phyloP scores from a whole-genome alignment of 164 flowering plant species.

The Vitis rupestris region DNA sequence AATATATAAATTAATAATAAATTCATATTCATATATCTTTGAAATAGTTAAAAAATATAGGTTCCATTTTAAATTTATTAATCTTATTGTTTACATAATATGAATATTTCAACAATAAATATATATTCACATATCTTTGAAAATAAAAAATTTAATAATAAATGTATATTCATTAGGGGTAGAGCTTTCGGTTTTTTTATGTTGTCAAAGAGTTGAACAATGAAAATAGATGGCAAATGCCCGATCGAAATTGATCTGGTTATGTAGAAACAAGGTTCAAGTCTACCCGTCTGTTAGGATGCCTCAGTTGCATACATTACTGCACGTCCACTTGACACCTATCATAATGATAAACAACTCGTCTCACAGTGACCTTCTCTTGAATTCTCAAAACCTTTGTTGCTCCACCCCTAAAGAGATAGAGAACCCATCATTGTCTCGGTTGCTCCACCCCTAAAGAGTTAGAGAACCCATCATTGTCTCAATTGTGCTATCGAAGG shows the following conservation, averaged over 20 bases:
- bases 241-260: background rate
- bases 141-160: too few relatives aligned
- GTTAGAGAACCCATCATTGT: too few relatives aligned
- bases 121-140: too few relatives aligned
- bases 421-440: background rate
- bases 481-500: background rate
- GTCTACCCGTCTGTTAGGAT: background rate
- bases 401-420: background rate
- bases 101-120: too few relatives aligned
- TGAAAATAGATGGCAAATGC: background rate
- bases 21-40: too few relatives aligned
- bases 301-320: background rate
- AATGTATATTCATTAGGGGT: background rate
- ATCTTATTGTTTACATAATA: too few relatives aligned
- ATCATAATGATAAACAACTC: too few relatives aligned
- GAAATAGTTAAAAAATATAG: too few relatives aligned
- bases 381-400: slow-evolving; percentile 8
- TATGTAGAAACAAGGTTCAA: background rate
- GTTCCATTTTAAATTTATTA: too few relatives aligned
- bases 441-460: too few relatives aligned
- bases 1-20: too few relatives aligned
- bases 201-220: too few relatives aligned
- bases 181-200: slow-evolving; percentile 1
- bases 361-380: background rate
- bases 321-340: background rate